Evolutionary conservation across 2,329 filamentous ascomycete genomes (phyloP).

Genomic region (Phoma herbarum): DNA sequence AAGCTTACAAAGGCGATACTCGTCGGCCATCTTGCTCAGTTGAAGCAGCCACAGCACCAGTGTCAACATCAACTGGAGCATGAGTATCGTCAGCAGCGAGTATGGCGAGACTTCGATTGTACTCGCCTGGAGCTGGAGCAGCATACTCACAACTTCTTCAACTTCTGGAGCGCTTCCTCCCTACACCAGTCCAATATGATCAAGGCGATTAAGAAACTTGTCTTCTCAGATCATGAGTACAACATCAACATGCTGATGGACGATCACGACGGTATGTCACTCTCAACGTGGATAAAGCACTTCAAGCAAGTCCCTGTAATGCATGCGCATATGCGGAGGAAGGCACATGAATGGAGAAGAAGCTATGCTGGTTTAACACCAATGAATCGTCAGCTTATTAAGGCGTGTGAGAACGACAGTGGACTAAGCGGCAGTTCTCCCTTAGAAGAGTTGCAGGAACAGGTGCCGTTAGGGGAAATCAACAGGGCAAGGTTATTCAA

Average conservation of each 20-base stretch:
- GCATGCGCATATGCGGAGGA: neutral
- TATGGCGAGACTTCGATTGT: neutral
- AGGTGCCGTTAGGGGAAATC: neutral
- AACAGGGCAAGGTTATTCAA: neutral
- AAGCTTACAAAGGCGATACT: constrained; percentile 6
- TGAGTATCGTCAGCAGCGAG: neutral
- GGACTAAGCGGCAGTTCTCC: neutral
- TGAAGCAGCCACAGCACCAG: neutral
- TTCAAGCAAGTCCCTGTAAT: neutral
- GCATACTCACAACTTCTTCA: neutral
- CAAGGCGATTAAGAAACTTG: neutral
- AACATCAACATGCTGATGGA: constrained; percentile 1
- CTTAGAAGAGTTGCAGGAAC: neutral
- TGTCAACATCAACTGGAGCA: neutral
- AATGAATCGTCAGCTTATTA: neutral
- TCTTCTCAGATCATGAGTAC: neutral
- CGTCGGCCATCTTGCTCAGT: constrained; percentile 5
- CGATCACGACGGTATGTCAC: neutral
- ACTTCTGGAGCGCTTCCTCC: neutral
- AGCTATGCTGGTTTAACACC: neutral
- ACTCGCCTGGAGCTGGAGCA: neutral
- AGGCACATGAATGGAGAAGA: neutral
- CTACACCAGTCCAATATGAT: neutral
- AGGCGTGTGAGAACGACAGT: neutral
- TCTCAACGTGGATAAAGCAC: neutral